Conservation (phyloP, 2,329 filamentous ascomycete genomes). For the Fusarium kyushuense region DNA sequence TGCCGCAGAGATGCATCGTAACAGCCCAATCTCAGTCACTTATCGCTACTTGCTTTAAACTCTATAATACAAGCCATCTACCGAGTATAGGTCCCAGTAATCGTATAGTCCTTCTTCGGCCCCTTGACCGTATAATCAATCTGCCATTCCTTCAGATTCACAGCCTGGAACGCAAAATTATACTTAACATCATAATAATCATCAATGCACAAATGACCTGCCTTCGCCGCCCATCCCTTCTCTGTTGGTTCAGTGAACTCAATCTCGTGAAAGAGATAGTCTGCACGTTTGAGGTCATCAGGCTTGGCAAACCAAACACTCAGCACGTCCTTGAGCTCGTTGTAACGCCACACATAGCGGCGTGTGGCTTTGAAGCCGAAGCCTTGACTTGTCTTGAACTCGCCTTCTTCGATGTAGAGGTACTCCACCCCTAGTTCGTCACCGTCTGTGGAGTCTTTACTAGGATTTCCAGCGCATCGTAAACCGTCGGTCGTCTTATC, state of each 20-base stretch:
- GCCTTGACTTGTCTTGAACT: conserved; percentile 69
- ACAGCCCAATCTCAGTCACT: not conserved
- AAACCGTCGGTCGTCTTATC: conserved; percentile 67
- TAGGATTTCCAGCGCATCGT: conserved; percentile 48
- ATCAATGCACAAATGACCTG: conserved; percentile 76
- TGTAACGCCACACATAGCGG: conserved; percentile 80
- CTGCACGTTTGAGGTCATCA: conserved; percentile 70
- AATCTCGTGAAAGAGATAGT: conserved; percentile 82
- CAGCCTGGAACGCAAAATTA: conserved; percentile 71
- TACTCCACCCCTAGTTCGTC: conserved; percentile 67
- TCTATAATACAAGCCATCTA: conserved; percentile 17
- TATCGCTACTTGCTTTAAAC: not conserved
- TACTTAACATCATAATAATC: conserved; percentile 80
- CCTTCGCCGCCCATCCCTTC: conserved; percentile 71
- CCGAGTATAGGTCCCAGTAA: conserved; percentile 65
- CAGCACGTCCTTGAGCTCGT: conserved; percentile 68
- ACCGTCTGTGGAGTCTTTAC: conserved; percentile 22
- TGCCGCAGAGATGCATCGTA: not conserved
- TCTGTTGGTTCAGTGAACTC: conserved; percentile 63
- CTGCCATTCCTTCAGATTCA: conserved; percentile 68
- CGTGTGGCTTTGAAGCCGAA: conserved; percentile 70
- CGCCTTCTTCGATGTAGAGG: conserved; percentile 75
- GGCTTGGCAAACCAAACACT: conserved; percentile 80
- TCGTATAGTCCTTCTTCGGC: conserved; percentile 79
- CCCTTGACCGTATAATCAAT: conserved; percentile 76